These are phyloP conservation scores for Cyclaneusma minus DNA, from an alignment of 2,329 filamentous ascomycete genomes.

Conservation along the genomic window DNA sequence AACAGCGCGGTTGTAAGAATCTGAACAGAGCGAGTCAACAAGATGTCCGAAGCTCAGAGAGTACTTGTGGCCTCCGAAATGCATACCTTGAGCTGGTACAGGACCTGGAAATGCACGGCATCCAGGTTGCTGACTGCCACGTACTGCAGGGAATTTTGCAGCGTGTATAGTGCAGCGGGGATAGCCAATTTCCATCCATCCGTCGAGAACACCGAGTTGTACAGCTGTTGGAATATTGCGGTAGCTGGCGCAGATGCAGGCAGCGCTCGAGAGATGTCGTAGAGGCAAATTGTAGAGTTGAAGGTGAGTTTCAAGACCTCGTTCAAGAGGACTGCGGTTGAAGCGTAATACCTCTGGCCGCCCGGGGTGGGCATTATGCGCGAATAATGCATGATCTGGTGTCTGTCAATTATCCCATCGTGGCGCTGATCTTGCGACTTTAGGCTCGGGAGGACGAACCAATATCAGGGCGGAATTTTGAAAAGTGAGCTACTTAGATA, in stretches of 20 bases:
- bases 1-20: constrained; percentile 84
- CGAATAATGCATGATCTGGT: constrained; percentile 82
- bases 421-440: constrained; percentile 1
- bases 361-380: constrained; percentile 75
- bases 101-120: constrained; percentile 82
- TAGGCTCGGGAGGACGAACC: constrained; percentile 24
- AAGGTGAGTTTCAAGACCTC: constrained; percentile 83
- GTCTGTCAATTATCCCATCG: constrained; percentile 7
- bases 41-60: constrained; percentile 5
- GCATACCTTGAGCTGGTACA: constrained; percentile 76
- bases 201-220: constrained; percentile 65
- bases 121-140: constrained; percentile 82
- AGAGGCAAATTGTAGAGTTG: constrained; percentile 72
- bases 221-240: constrained; percentile 65
- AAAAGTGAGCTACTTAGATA: constrained; percentile 48
- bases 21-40: constrained; percentile 17
- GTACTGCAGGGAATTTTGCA: constrained; percentile 91
- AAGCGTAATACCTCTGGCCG: constrained; percentile 82
- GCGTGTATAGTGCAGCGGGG: constrained; percentile 73
- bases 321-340: constrained; percentile 85
- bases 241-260: constrained; percentile 69
- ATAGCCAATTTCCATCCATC: constrained; percentile 94
- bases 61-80: neutral
- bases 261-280: constrained; percentile 67
- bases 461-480: constrained; percentile 70